Percentiles rank a stretch among this genome's conserved stretches.
Evolutionary conservation across 352 stramenopile species (phyloP).

Genomic region (Pythium biforme): DNA sequence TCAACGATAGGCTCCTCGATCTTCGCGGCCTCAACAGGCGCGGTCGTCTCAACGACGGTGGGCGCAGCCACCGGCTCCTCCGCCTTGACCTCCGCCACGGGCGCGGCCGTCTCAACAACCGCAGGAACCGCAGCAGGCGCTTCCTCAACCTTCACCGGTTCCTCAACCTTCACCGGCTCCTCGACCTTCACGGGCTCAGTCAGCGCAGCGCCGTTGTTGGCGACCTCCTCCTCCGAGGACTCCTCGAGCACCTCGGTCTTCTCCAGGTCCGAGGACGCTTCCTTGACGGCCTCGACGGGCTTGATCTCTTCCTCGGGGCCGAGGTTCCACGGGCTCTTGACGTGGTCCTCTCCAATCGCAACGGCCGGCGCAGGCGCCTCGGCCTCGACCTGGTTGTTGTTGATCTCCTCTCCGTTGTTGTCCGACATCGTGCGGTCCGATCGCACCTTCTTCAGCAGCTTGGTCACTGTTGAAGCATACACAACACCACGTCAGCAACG

Average conservation of each 20-base stretch:
- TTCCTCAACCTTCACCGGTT: too few relatives aligned
- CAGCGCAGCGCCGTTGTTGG: conserved; percentile 15
- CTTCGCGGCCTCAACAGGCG: conserved; percentile 7
- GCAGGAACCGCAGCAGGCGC: conserved; percentile 2
- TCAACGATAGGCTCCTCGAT: conserved; percentile 20
- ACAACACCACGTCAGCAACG: conserved; percentile 13
- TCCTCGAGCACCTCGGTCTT: conserved; percentile 21
- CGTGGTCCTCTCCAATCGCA: conserved; percentile 18
- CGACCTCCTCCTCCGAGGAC: conserved; percentile 20
- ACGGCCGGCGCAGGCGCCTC: conserved; percentile 15
- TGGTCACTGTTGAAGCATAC: conserved; percentile 57
- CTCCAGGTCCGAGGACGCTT: conserved; percentile 5
- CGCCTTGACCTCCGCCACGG: conserved; percentile 6
- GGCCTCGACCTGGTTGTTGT: conserved; percentile 12
- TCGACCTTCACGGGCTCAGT: conserved; percentile 22
- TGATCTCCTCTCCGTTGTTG: conserved; percentile 16
- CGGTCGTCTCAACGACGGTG: conserved; percentile 10
- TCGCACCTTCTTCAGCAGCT: conserved; percentile 73
- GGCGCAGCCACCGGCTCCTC: conserved; percentile 19
- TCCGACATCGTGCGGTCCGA: conserved; percentile 24
- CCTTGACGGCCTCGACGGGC: conserved; percentile 21
- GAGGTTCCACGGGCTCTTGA: conserved; percentile 55
- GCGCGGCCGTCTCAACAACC: conserved; percentile 14
- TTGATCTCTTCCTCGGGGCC: conserved; percentile 22
- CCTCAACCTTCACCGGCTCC: not conserved